A percentile compares a stretch with the other conserved stretches of the same genome.
Evolutionary conservation across 2,329 filamentous ascomycete species (phyloP).

Genomic region (Cladophialophora immunda): DNA sequence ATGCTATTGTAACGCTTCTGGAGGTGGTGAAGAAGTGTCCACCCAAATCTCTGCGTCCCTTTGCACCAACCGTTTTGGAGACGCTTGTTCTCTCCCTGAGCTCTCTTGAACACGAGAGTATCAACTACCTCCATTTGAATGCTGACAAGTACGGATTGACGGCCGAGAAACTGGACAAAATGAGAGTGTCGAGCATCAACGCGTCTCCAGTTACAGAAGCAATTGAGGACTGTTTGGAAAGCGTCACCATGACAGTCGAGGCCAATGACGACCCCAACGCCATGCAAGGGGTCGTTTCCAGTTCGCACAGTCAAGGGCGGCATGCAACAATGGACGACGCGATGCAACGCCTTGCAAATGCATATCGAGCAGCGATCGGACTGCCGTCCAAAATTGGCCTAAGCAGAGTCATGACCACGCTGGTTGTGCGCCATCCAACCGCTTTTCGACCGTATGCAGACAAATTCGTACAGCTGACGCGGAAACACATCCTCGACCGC

Average conservation of each 20-base stretch:
- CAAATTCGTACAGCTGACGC: constrained; percentile 77
- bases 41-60: constrained; percentile 78
- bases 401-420: constrained; percentile 80
- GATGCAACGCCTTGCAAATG: constrained; percentile 74
- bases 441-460: constrained; percentile 79
- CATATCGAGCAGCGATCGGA: constrained; percentile 85
- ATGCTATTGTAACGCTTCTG: constrained; percentile 82
- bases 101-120: constrained; percentile 84
- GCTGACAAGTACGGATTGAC: constrained; percentile 84
- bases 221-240: constrained; percentile 86
- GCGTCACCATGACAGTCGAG: constrained; percentile 73
- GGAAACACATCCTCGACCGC: constrained; percentile 84
- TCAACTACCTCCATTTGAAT: constrained; percentile 93
- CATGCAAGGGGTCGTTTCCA: constrained; percentile 35
- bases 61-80: constrained; percentile 81
- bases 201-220: constrained; percentile 91
- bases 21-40: constrained; percentile 87
- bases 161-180: constrained; percentile 87
- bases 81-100: constrained; percentile 83
- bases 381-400: constrained; percentile 95
- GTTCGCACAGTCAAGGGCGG: not conserved
- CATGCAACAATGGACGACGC: constrained; percentile 69
- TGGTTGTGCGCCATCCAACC: constrained; percentile 80
- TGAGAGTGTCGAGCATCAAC: constrained; percentile 81
- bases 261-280: constrained; percentile 18